Evolutionary conservation across 1,284 basidiomycete genomes (phyloP).

Genomic region (Irpex rosettiformis): DNA sequence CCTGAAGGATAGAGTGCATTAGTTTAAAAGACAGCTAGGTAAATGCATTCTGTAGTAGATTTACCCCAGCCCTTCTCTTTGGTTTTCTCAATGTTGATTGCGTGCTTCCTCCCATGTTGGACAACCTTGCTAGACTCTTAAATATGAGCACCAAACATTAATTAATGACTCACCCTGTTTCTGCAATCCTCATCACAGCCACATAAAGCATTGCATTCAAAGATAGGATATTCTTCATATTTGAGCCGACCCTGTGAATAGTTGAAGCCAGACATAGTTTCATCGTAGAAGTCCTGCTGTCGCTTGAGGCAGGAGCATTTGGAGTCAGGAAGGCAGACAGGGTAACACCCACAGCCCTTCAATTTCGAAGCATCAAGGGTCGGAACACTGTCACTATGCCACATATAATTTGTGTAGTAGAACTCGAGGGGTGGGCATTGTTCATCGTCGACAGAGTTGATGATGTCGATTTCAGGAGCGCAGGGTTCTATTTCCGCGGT

Average conservation of each 20-base stretch:
- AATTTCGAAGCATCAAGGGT: conserved; percentile 57
- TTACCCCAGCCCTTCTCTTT: conserved; percentile 79
- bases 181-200: conserved; percentile 71
- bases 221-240: conserved; percentile 58
- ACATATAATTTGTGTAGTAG: conserved; percentile 74
- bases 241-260: conserved; percentile 55
- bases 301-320: conserved; percentile 65
- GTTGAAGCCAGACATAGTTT: conserved; percentile 48
- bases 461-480: conserved; percentile 62
- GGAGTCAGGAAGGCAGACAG: conserved; percentile 67
- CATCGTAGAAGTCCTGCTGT: conserved; percentile 44
- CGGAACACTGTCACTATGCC: conserved; percentile 65
- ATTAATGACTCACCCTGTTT: conserved; percentile 62
- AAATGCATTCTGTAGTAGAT: too few relatives aligned
- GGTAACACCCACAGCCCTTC: conserved; percentile 69
- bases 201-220: conserved; percentile 86
- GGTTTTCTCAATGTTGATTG: conserved; percentile 67
- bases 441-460: conserved; percentile 63
- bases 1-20: conserved; percentile 38
- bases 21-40: too few relatives aligned
- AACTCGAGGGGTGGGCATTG: conserved; percentile 74
- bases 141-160: neutral
- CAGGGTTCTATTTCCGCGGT: conserved; percentile 53
- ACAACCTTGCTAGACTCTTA: conserved; percentile 56
- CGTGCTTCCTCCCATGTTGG: conserved; percentile 69